Conservation (phyloP, 768 basidiomycete species). For the Porpolomopsis calyptriformis region DNA sequence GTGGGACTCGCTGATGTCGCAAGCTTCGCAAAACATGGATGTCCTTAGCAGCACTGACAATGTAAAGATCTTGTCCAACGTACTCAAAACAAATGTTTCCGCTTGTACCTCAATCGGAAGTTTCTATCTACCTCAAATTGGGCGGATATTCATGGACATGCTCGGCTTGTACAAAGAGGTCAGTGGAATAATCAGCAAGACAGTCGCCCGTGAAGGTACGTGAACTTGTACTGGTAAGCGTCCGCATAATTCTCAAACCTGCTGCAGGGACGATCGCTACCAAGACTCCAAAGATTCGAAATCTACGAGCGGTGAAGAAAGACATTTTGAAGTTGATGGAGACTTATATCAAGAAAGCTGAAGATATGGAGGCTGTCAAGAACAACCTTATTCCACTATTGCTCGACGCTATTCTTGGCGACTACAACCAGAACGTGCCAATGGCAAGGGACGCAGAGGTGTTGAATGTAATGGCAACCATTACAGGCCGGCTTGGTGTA, state of each 20-base stretch:
- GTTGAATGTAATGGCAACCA: constrained; percentile 92
- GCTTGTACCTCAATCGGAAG: constrained; percentile 95
- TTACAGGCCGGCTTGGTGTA: constrained; percentile 81
- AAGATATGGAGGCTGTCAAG: constrained; percentile 91
- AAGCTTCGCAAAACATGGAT: constrained; percentile 87
- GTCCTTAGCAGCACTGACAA: constrained; percentile 86
- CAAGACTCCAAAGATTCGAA: constrained; percentile 92
- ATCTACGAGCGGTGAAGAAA: constrained; percentile 94
- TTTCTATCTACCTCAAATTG: constrained; percentile 96
- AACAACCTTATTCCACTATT: constrained; percentile 87
- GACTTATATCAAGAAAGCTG: constrained; percentile 94
- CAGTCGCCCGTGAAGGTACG: constrained; percentile 75
- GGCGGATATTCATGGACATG: constrained; percentile 95
- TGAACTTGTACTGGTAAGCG: constrained; percentile 1
- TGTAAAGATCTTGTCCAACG: constrained; percentile 93
- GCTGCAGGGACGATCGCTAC: constrained; percentile 75
- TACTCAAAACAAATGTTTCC: constrained; percentile 96
- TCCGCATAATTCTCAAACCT: constrained; percentile 3
- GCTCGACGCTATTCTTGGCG: constrained; percentile 93
- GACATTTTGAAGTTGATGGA: constrained; percentile 97
- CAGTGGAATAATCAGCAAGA: constrained; percentile 90
- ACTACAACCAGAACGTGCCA: constrained; percentile 91
- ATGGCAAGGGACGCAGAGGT: constrained; percentile 94
- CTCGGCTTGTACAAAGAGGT: constrained; percentile 96
- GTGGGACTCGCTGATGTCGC: constrained; percentile 98